Evolutionary conservation across 2,329 filamentous ascomycete genomes (phyloP), one percentile per base, ranked within the genome.

Genomic region (Didymella pomorum): DNA sequence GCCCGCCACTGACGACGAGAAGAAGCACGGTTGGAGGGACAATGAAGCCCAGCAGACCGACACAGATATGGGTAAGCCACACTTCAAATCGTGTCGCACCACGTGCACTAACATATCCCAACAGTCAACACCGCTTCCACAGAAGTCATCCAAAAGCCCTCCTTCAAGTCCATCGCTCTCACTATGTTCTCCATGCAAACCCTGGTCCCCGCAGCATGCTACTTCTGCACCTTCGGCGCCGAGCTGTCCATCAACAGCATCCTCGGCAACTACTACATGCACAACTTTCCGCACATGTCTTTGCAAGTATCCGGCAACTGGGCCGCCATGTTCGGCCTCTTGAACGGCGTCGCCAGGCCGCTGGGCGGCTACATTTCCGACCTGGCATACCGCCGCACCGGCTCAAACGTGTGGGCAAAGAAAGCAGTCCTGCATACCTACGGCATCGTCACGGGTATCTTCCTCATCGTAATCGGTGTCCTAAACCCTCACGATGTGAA

Each of bases 271-370:
- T 87, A 86, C 79, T 87, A 86, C 71, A 70, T 73, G 18, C 68
- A 79, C 33, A 83, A 84, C 62, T 86, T 87, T 76, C 81, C 80
- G 0, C 61, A 68, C 2, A 80, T 87, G 63, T 75, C 76, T 16
- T 81, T 86, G 46, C 85, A 84, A 26, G 73, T 78, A 28, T 76
- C 81, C 0, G 84, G 84, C 9, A 80, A 81, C 67, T 87, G 87
- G 82, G 88, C 89, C 1, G 83, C 89, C 64, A 89, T 90, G 81
- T 91, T 91, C 74, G 89, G 89, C 8, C 86, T 92, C 52, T 82
- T 91, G 61, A 91, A 91, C 79, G 79, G 89, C 45, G 73, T 87
- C 43, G 87, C 85, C 39, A 81, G 89, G 1, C 89, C 89, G 0
- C 74, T 88, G 0, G 89, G 89, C 41, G 89, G 89, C 41, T 77